Conservation (phyloP, 2,329 filamentous ascomycete genomes). For the Exophiala viscosa region DNA sequence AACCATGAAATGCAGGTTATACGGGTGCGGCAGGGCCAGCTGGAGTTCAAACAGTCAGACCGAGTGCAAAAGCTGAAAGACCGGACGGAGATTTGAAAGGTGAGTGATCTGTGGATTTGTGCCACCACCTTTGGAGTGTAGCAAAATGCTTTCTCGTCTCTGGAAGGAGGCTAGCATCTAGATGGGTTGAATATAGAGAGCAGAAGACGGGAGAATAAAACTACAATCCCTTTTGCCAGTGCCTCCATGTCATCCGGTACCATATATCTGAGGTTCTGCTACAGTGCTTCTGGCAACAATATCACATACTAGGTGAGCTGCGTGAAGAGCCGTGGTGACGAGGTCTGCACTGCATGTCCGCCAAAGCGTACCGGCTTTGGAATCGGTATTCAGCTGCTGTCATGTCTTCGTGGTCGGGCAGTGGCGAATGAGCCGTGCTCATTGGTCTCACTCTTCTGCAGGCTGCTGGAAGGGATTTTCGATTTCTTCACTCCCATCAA, state of each 20-base stretch:
- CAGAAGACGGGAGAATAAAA: slow-evolving; percentile 8
- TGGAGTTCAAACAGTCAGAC: neutral
- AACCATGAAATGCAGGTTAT: neutral
- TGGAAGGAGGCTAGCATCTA: slow-evolving; percentile 1
- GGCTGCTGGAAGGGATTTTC: slow-evolving; percentile 83
- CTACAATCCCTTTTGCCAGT: slow-evolving; percentile 5
- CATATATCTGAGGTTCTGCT: neutral
- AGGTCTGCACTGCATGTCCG: too few species aligned
- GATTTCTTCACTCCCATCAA: slow-evolving; percentile 94
- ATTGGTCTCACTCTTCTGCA: slow-evolving; percentile 53
- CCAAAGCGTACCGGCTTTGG: too few species aligned
- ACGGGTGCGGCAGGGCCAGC: neutral
- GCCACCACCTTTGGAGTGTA: neutral
- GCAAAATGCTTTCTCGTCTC: neutral
- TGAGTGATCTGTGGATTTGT: neutral
- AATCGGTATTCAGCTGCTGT: too few species aligned
- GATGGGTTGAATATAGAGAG: slow-evolving; percentile 8
- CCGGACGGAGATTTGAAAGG: neutral
- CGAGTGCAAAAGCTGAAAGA: neutral
- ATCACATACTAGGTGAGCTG: too few species aligned
- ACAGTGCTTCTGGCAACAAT: neutral
- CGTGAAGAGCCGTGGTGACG: too few species aligned
- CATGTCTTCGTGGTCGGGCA: neutral
- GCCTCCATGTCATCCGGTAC: neutral
- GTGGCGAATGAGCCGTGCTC: neutral